Conservation (phyloP, 495 filamentous ascomycete species). For the Podospora bellae-mahoneyi region DNA sequence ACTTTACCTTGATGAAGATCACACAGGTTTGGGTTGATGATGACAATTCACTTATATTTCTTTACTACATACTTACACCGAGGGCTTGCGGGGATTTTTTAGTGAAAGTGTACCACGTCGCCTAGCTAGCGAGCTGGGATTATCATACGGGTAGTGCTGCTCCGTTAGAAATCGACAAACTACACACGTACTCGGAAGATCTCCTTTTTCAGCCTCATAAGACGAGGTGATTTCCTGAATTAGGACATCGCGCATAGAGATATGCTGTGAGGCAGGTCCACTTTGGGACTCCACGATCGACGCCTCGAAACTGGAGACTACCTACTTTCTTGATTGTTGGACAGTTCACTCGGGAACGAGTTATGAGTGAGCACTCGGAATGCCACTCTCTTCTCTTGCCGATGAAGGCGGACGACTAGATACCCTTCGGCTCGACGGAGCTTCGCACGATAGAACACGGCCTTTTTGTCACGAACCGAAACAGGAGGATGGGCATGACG, state of each 20-base stretch:
- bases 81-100: neutral
- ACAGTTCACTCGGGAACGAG: neutral
- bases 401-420: neutral
- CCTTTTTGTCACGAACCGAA: neutral
- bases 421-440: neutral
- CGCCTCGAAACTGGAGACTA: neutral
- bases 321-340: neutral
- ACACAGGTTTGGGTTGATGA: slow-evolving; percentile 4
- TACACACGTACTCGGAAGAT: too few relatives aligned
- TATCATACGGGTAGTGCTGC: neutral
- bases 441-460: neutral
- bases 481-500: neutral
- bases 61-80: neutral
- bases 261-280: neutral
- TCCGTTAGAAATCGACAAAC: neutral
- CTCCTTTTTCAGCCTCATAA: neutral
- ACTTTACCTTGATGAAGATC: slow-evolving; percentile 4
- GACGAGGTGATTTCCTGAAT: neutral
- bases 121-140: slow-evolving; percentile 11
- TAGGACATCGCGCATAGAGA: neutral
- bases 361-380: neutral
- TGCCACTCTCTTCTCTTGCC: neutral
- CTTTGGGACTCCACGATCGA: neutral
- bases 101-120: neutral
- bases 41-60: neutral